phyloP scores from a whole-genome alignment of 768 basidiomycete genomes.

The Boletus rufocinnamomeus region DNA sequence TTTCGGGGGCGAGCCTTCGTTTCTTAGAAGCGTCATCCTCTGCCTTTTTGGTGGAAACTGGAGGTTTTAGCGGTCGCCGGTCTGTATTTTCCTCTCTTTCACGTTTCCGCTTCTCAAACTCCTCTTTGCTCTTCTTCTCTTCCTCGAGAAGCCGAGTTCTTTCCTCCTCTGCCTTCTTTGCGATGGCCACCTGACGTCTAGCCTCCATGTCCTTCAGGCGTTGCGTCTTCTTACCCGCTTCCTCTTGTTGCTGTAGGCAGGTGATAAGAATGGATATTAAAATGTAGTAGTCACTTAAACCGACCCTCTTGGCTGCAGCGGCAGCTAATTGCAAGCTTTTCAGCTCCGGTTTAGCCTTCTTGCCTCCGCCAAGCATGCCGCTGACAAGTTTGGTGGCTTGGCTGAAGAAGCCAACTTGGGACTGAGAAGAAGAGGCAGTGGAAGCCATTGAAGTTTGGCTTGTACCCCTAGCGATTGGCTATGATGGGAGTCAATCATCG shows the following conservation, averaged over 20 bases:
- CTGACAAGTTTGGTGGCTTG: slow-evolving; percentile 71
- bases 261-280: slow-evolving; percentile 9
- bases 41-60: slow-evolving; percentile 57
- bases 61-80: slow-evolving; percentile 59
- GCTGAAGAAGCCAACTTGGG: slow-evolving; percentile 63
- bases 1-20: slow-evolving; percentile 57
- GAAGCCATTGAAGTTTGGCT: slow-evolving; percentile 61
- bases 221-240: slow-evolving; percentile 74
- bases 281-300: slow-evolving; percentile 12
- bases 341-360: slow-evolving; percentile 74
- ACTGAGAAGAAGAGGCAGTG: slow-evolving; percentile 35
- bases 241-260: slow-evolving; percentile 77
- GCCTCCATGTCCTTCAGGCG: slow-evolving; percentile 81
- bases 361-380: slow-evolving; percentile 65
- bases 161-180: slow-evolving; percentile 81
- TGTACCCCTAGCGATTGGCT: slow-evolving; percentile 41
- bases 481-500: slow-evolving; percentile 11
- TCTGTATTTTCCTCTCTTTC: slow-evolving; percentile 79
- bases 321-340: slow-evolving; percentile 85
- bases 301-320: slow-evolving; percentile 86
- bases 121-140: slow-evolving; percentile 72
- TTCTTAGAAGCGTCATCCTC: slow-evolving; percentile 77
- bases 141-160: slow-evolving; percentile 61
- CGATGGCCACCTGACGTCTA: slow-evolving; percentile 67
- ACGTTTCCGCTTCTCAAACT: slow-evolving; percentile 75